phyloP scores from a whole-genome alignment of 345 rosid species.

The Iberis pinnata region DNA sequence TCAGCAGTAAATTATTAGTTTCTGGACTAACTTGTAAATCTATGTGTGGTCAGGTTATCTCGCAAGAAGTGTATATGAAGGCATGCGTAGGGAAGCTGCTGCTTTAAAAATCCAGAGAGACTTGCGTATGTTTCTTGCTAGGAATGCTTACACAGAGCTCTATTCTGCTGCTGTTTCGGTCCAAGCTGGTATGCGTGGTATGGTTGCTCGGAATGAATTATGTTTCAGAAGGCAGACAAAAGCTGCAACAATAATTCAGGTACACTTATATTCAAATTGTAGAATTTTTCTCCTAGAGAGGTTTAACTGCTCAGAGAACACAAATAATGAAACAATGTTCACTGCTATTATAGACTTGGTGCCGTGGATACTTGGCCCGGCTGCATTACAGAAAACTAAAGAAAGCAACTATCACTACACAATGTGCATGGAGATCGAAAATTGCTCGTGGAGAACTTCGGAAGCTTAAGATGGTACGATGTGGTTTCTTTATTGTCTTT shows the following conservation, averaged over 20 bases:
- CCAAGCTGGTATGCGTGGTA: conserved; percentile 90
- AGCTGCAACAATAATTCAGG: conserved; percentile 84
- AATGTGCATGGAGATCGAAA: conserved; percentile 93
- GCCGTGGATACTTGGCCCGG: conserved; percentile 69
- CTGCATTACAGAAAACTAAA: conserved; percentile 51
- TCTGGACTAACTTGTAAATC: conserved; percentile 2
- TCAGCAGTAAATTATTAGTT: neutral
- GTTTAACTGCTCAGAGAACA: conserved; percentile 11
- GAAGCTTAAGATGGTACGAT: conserved; percentile 86
- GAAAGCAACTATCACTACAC: conserved; percentile 80
- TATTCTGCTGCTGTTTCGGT: conserved; percentile 56
- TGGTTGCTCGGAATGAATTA: conserved; percentile 79
- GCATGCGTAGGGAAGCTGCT: conserved; percentile 77
- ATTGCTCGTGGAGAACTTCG: conserved; percentile 87
- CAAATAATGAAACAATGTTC: neutral
- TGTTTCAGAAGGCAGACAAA: conserved; percentile 65
- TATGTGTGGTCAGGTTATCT: conserved; percentile 56
- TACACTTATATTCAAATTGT: conserved; percentile 9
- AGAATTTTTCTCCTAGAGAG: neutral
- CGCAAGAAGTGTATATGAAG: conserved; percentile 58
- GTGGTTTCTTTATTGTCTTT: conserved; percentile 19
- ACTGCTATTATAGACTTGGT: conserved; percentile 50
- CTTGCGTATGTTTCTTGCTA: conserved; percentile 76
- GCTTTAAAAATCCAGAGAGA: conserved; percentile 70
- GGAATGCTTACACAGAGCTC: conserved; percentile 60